phyloP scores from a whole-genome alignment of 1,284 basidiomycete genomes.

The Hymenochaete sp. region DNA sequence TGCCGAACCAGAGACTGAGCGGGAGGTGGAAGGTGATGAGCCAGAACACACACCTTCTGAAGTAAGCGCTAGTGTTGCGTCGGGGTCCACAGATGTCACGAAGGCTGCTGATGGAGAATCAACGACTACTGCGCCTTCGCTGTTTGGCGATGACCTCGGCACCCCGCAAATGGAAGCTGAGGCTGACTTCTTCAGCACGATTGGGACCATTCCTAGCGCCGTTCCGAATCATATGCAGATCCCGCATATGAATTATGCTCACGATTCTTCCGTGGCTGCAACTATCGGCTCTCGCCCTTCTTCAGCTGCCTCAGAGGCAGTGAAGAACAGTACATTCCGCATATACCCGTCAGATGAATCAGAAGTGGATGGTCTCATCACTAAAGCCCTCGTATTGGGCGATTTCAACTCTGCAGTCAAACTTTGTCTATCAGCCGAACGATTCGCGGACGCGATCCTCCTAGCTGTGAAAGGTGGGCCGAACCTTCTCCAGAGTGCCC shows the following conservation, averaged over 20 bases:
- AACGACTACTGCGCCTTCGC: slow-evolving; percentile 65
- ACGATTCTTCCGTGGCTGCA: slow-evolving; percentile 85
- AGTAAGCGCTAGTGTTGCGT: slow-evolving; percentile 51
- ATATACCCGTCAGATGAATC: slow-evolving; percentile 89
- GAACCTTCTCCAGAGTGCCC: slow-evolving; percentile 83
- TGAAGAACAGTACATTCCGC: slow-evolving; percentile 77
- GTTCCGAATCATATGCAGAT: slow-evolving; percentile 53
- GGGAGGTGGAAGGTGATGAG: too few relatives aligned
- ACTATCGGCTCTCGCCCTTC: slow-evolving; percentile 84
- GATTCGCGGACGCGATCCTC: slow-evolving; percentile 91
- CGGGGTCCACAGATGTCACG: slow-evolving; percentile 54
- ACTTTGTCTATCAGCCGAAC: slow-evolving; percentile 81
- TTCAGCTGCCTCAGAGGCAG: slow-evolving; percentile 68
- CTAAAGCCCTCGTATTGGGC: slow-evolving; percentile 88
- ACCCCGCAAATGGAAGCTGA: slow-evolving; percentile 55
- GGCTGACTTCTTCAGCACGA: slow-evolving; percentile 87
- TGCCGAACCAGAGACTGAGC: slow-evolving; percentile 51
- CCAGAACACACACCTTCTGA: slow-evolving; percentile 60
- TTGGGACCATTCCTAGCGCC: slow-evolving; percentile 49
- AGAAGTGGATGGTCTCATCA: slow-evolving; percentile 83
- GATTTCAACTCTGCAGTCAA: slow-evolving; percentile 93
- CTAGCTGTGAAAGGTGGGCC: slow-evolving; percentile 88
- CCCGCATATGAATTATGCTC: slow-evolving; percentile 69
- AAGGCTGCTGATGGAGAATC: slow-evolving; percentile 64
- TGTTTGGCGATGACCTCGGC: slow-evolving; percentile 81